Conservation (phyloP, 164 flowering plant genomes). For the Liquidambar formosana region DNA sequence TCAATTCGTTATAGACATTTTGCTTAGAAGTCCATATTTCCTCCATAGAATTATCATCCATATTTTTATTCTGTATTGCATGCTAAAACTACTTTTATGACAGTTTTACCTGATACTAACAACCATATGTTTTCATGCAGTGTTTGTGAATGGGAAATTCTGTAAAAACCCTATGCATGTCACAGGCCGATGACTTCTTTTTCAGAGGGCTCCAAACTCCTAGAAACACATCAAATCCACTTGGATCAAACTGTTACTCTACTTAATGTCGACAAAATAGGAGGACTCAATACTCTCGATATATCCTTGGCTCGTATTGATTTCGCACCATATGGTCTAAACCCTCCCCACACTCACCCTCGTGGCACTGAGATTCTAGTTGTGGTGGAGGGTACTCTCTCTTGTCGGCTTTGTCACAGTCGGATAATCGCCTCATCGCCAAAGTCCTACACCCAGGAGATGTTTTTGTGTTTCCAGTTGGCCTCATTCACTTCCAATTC, state of each 20-base stretch:
- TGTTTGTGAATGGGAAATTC: neutral
- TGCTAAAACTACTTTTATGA: too few species aligned
- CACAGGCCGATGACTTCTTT: neutral
- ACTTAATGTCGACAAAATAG: neutral
- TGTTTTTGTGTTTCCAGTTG: conserved; percentile 21
- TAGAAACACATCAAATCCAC: neutral
- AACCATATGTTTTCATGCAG: neutral
- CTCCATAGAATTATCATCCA: too few species aligned
- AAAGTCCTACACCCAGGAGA: conserved; percentile 16
- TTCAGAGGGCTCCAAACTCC: neutral
- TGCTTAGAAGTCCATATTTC: too few species aligned
- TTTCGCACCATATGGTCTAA: conserved; percentile 13
- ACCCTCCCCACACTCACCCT: conserved; percentile 16
- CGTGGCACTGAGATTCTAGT: conserved; percentile 14
- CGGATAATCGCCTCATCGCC: conserved; percentile 3
- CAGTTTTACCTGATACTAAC: too few species aligned
- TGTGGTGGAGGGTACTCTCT: conserved; percentile 10
- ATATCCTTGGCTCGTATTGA: conserved; percentile 4
- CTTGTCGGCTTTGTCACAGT: conserved; percentile 18
- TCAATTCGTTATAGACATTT: too few species aligned
- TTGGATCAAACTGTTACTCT: neutral
- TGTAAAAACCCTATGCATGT: neutral
- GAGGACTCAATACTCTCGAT: neutral
- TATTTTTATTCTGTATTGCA: too few species aligned
- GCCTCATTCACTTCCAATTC: conserved; percentile 14